phyloP scores from a whole-genome alignment of 257 asterid species.

The Marsdenia floribunda region DNA sequence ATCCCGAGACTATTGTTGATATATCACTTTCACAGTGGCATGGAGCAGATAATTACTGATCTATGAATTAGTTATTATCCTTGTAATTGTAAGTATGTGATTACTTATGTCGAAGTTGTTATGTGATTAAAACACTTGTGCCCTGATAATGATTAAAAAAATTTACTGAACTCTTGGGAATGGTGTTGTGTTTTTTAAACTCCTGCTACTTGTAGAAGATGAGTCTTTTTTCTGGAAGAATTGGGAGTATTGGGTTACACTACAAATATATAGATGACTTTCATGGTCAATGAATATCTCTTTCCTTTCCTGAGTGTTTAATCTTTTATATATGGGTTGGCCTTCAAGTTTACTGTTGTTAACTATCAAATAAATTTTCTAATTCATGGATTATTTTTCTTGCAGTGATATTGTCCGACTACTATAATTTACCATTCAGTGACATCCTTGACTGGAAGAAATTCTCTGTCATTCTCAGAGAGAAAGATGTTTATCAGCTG shows the following conservation, averaged over 20 bases:
- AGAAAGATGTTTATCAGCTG: constrained; percentile 86
- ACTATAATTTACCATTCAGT: constrained; percentile 93
- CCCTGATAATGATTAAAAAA: not conserved
- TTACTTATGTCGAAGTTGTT: not conserved
- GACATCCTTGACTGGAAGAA: constrained; percentile 81
- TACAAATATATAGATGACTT: not conserved
- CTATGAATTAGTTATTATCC: not conserved
- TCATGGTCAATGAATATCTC: not conserved
- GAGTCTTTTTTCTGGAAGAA: not conserved
- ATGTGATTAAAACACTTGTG: not conserved
- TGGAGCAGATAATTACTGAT: not conserved
- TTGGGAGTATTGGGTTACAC: not conserved
- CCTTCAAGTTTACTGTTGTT: not conserved
- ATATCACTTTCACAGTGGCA: not conserved
- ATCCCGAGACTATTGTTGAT: not conserved
- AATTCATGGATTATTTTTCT: constrained; percentile 17
- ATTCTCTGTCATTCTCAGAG: constrained; percentile 70
- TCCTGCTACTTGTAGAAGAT: no score
- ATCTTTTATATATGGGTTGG: constrained; percentile 9
- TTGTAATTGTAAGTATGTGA: not conserved
- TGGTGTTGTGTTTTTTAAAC: not conserved
- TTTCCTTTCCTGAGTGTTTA: not conserved
- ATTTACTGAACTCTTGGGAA: not conserved
- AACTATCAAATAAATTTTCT: constrained; percentile 12
- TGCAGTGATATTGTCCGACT: constrained; percentile 92